Conservation (phyloP, 2,329 filamentous ascomycete genomes). For the Amylocarpus encephaloides region DNA sequence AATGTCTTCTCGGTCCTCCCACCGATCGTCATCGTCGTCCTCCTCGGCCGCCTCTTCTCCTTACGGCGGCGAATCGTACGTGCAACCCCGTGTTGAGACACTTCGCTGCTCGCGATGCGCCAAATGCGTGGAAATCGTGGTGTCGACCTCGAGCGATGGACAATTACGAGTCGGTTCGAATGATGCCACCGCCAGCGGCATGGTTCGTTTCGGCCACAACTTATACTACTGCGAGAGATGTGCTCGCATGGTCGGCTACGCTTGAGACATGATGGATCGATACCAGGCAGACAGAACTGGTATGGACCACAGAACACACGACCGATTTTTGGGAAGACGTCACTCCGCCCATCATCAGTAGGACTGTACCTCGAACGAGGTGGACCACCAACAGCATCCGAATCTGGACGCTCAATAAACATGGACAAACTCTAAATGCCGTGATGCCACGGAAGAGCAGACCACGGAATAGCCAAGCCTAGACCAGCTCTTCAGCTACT, state of each 20-base stretch:
- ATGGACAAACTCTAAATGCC: too few relatives aligned
- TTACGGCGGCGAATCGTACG: conserved; percentile 5
- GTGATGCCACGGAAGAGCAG: too few relatives aligned
- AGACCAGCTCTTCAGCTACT: too few relatives aligned
- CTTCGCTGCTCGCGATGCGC: conserved; percentile 59
- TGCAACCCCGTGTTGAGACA: conserved; percentile 41
- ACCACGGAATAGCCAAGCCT: too few relatives aligned
- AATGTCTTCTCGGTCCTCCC: conserved; percentile 5
- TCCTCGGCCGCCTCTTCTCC: conserved; percentile 18
- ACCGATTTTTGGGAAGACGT: neutral
- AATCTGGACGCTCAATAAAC: too few relatives aligned
- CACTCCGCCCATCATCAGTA: neutral
- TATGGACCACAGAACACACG: conserved; percentile 1
- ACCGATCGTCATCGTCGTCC: conserved; percentile 13
- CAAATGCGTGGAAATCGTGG: conserved; percentile 53
- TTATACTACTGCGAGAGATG: conserved; percentile 62
- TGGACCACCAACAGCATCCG: too few relatives aligned
- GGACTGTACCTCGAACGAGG: too few relatives aligned
- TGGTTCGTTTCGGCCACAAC: conserved; percentile 59
- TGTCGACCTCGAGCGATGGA: conserved; percentile 22
- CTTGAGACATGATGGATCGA: conserved; percentile 35
- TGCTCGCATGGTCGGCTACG: conserved; percentile 58
- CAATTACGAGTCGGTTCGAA: conserved; percentile 38
- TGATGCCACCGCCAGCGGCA: conserved; percentile 51
- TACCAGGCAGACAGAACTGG: conserved; percentile 4